A percentile compares a stretch with the other conserved stretches of the same genome.
These are phyloP conservation scores for Macadamia tetraphylla DNA, from an alignment of 164 flowering plant species.

Conservation along the genomic window DNA sequence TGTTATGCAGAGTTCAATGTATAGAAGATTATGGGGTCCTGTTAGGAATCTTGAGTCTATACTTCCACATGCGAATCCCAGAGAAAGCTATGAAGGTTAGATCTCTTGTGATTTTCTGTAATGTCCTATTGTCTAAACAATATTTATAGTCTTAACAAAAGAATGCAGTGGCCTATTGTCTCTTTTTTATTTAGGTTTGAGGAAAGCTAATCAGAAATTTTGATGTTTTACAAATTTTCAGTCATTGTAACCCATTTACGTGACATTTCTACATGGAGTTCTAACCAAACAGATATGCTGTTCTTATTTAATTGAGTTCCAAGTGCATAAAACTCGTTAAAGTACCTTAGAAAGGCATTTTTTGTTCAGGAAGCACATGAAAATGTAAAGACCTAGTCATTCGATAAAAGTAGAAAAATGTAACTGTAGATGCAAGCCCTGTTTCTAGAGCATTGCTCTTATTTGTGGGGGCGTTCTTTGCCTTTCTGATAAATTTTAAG, in stretches of 20 bases:
- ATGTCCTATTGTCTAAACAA: neutral
- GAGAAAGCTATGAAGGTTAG: conserved; percentile 66
- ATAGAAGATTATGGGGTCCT: conserved; percentile 83
- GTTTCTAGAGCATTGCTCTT: too few species aligned
- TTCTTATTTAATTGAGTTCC: neutral
- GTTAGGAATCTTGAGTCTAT: conserved; percentile 54
- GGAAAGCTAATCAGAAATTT: neutral
- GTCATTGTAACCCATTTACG: neutral
- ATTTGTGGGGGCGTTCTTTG: too few species aligned
- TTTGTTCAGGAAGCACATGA: neutral
- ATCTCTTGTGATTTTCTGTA: conserved; percentile 5
- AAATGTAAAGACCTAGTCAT: neutral
- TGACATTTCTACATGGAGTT: neutral
- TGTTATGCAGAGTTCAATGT: conserved; percentile 49
- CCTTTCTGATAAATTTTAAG: too few species aligned
- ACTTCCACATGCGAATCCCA: conserved; percentile 72
- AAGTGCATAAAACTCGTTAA: neutral
- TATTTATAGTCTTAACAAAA: neutral
- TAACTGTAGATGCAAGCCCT: too few species aligned
- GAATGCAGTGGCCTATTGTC: neutral
- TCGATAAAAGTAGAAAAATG: too few species aligned
- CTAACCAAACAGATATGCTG: neutral
- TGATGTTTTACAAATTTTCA: neutral
- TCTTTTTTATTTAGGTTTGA: neutral
- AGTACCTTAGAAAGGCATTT: neutral